Conservation (phyloP, 768 basidiomycete species). For the Bullera alba region DNA sequence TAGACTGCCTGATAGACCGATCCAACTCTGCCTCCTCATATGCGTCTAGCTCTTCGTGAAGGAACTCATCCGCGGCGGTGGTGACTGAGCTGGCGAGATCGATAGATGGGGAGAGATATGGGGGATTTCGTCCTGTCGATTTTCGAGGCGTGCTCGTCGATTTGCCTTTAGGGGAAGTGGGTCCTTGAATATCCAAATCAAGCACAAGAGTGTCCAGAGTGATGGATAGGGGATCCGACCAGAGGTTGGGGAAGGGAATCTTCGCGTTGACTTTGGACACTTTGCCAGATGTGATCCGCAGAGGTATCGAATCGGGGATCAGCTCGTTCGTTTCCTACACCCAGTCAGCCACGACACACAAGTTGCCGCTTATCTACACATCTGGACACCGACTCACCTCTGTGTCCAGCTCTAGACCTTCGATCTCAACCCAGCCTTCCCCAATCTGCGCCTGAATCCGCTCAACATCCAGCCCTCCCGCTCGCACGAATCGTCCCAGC, state of each 20-base stretch:
- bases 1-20: conserved; percentile 58
- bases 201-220: conserved; percentile 34
- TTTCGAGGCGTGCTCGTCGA: conserved; percentile 7
- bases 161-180: conserved; percentile 44
- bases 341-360: background rate
- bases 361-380: background rate
- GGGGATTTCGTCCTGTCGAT: too few species aligned
- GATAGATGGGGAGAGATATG: conserved; percentile 2
- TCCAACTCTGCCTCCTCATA: conserved; percentile 65
- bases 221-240: conserved; percentile 36
- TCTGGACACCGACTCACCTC: conserved; percentile 55
- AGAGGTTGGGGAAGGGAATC: conserved; percentile 53
- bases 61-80: conserved; percentile 76
- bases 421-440: conserved; percentile 80
- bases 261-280: conserved; percentile 68
- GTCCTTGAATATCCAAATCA: conserved; percentile 12
- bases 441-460: conserved; percentile 89
- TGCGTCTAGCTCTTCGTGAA: conserved; percentile 70
- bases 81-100: conserved; percentile 71
- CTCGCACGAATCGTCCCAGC: conserved; percentile 77
- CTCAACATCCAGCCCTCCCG: conserved; percentile 76
- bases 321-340: conserved; percentile 70
- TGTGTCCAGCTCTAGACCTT: conserved; percentile 70
- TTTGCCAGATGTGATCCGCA: conserved; percentile 63
- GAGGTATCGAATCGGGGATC: conserved; percentile 56